phyloP scores from a whole-genome alignment of 768 basidiomycete species.

The Tricholoma flavovirens region DNA sequence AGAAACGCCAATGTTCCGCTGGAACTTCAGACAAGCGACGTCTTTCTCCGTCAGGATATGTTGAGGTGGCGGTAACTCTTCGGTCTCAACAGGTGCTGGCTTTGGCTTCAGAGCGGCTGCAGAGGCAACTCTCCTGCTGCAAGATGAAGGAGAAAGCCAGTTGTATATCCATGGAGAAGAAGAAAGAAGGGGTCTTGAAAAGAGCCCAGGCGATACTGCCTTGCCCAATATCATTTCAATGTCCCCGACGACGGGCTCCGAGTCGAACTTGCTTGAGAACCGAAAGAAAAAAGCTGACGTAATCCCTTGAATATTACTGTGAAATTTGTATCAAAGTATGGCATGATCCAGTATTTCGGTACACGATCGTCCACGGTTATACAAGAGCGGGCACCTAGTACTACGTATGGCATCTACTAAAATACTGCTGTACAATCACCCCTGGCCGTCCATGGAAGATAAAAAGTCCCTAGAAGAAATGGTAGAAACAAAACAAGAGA shows the following conservation, averaged over 20 bases:
- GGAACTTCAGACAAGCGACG: slow-evolving; percentile 54
- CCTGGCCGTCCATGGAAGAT: not conserved
- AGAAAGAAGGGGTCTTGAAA: slow-evolving; percentile 5
- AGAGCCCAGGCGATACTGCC: slow-evolving; percentile 13
- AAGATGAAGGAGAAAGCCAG: slow-evolving; percentile 1
- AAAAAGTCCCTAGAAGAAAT: too few species aligned
- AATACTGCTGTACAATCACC: too few species aligned
- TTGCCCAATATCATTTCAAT: slow-evolving; percentile 19
- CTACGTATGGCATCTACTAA: too few species aligned
- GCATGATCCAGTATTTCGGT: too few species aligned
- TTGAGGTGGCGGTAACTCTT: slow-evolving; percentile 23
- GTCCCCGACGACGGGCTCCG: too few species aligned
- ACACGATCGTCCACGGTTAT: too few species aligned
- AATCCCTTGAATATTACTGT: not conserved
- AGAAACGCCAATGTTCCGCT: slow-evolving; percentile 95
- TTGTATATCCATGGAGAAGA: slow-evolving; percentile 4
- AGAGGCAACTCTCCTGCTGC: slow-evolving; percentile 35
- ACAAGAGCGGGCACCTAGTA: too few species aligned
- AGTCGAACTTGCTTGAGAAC: too few species aligned
- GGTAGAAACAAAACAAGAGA: too few species aligned
- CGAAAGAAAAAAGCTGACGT: too few species aligned
- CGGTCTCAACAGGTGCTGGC: slow-evolving; percentile 14
- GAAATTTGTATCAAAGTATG: too few species aligned
- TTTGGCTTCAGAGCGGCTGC: slow-evolving; percentile 35
- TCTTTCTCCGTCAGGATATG: slow-evolving; percentile 62